Evolutionary conservation across 164 flowering plant genomes (phyloP).

Genomic region (Vitis labrusca): DNA sequence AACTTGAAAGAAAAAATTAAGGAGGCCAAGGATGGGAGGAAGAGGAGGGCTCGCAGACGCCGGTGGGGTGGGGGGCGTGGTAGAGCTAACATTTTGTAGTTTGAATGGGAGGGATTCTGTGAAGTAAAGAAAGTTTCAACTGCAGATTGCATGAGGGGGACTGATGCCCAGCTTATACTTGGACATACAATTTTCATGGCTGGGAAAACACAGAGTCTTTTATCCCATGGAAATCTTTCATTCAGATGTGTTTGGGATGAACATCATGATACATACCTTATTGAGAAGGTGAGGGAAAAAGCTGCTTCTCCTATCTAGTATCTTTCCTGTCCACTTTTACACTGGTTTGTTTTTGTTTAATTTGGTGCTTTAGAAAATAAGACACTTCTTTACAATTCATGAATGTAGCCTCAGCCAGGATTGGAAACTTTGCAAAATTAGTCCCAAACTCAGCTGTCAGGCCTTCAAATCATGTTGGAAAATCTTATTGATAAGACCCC

Average conservation of each 20-base stretch:
- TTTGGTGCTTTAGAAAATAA: too few species aligned
- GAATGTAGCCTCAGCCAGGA: too few species aligned
- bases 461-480: too few species aligned
- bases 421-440: too few species aligned
- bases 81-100: conserved; percentile 22
- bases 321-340: too few species aligned
- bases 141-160: not conserved
- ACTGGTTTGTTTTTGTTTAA: too few species aligned
- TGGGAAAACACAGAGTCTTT: not conserved
- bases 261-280: not conserved
- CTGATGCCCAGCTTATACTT: not conserved
- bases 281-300: not conserved
- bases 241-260: not conserved
- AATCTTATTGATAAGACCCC: too few species aligned
- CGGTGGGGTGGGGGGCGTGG: conserved; percentile 38
- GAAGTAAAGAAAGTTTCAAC: not conserved
- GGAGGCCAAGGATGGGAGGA: conserved; percentile 57
- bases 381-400: too few species aligned
- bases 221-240: not conserved
- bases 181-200: not conserved
- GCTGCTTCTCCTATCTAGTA: too few species aligned
- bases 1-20: conserved; percentile 70
- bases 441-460: too few species aligned
- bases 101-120: not conserved
- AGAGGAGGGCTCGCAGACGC: conserved; percentile 50